These are phyloP conservation scores for Cryphonectria parasitica DNA, from an alignment of 2,329 filamentous ascomycete genomes.

Conservation along the genomic window DNA sequence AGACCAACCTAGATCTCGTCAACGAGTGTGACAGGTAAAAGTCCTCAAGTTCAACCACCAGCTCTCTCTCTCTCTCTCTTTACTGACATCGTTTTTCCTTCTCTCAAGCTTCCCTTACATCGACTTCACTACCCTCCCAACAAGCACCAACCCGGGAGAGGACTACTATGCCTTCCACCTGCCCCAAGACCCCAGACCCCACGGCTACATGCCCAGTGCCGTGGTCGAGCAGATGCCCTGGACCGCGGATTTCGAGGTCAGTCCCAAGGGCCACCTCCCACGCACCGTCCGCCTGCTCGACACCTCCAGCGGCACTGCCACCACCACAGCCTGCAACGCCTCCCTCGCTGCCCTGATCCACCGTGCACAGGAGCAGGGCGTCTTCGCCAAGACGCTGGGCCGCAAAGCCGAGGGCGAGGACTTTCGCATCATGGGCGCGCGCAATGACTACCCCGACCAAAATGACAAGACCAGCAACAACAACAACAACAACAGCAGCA, in stretches of 20 bases:
- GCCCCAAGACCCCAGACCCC: constrained; percentile 48
- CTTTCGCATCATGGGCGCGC: constrained; percentile 39
- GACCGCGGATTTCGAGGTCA: constrained; percentile 42
- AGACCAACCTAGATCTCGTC: constrained; percentile 24
- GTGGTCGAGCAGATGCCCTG: constrained; percentile 52
- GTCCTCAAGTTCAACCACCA: too few species aligned
- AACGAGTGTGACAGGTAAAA: constrained; percentile 27
- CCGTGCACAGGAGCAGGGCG: constrained; percentile 39
- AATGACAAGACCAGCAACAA: background rate
- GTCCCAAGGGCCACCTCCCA: constrained; percentile 35
- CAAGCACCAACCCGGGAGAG: constrained; percentile 35
- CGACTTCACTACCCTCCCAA: constrained; percentile 41
- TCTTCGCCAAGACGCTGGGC: constrained; percentile 43
- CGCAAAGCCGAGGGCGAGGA: constrained; percentile 40
- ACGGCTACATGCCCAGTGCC: constrained; percentile 54
- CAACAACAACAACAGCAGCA: constrained; percentile 24
- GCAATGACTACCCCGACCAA: constrained; percentile 13
- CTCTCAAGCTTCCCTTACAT: constrained; percentile 49
- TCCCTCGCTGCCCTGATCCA: constrained; percentile 47
- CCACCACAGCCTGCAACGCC: constrained; percentile 38
- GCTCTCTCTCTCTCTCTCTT: background rate
- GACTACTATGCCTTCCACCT: constrained; percentile 50
- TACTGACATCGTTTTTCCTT: background rate
- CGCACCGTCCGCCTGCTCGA: constrained; percentile 40
- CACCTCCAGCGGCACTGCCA: constrained; percentile 35